Conservation (phyloP, 768 basidiomycete genomes). For the Lactarius hengduanensis region DNA sequence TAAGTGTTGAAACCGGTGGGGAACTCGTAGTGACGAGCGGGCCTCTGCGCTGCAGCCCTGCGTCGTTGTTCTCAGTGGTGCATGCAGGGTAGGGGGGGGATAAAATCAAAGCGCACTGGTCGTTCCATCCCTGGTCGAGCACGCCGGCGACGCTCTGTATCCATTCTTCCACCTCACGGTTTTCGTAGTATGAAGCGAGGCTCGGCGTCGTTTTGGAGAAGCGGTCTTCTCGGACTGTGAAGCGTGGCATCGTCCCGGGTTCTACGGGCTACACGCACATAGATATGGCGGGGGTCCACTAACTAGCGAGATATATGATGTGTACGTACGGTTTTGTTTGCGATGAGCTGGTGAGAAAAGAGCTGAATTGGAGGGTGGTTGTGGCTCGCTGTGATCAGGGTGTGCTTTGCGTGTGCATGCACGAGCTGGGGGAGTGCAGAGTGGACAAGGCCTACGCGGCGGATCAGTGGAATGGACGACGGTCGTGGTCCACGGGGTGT, state of each 20-base stretch:
- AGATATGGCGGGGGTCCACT: background rate
- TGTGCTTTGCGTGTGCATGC: conserved; percentile 71
- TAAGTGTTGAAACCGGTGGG: conserved; percentile 87
- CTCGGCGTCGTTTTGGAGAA: conserved; percentile 67
- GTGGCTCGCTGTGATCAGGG: conserved; percentile 50
- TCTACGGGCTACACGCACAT: conserved; percentile 63
- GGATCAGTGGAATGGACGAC: background rate
- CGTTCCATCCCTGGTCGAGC: conserved; percentile 85
- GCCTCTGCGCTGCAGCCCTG: conserved; percentile 59
- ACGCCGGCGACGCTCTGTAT: conserved; percentile 84
- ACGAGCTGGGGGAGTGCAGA: conserved; percentile 79
- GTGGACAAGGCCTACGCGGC: conserved; percentile 67
- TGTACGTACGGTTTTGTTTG: conserved; percentile 61
- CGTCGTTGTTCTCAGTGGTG: conserved; percentile 1
- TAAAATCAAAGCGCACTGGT: conserved; percentile 54
- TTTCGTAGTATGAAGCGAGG: conserved; percentile 81
- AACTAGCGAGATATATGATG: conserved; percentile 9
- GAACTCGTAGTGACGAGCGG: conserved; percentile 83
- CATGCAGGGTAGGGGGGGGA: background rate
- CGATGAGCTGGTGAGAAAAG: conserved; percentile 84
- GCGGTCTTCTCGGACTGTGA: conserved; percentile 73
- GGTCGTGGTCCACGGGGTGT: conserved; percentile 9
- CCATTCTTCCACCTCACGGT: conserved; percentile 90
- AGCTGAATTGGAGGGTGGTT: conserved; percentile 63
- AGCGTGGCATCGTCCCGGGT: conserved; percentile 59